phyloP scores from a whole-genome alignment of 2,329 filamentous ascomycete species.

The Trichoderma simmonsii region DNA sequence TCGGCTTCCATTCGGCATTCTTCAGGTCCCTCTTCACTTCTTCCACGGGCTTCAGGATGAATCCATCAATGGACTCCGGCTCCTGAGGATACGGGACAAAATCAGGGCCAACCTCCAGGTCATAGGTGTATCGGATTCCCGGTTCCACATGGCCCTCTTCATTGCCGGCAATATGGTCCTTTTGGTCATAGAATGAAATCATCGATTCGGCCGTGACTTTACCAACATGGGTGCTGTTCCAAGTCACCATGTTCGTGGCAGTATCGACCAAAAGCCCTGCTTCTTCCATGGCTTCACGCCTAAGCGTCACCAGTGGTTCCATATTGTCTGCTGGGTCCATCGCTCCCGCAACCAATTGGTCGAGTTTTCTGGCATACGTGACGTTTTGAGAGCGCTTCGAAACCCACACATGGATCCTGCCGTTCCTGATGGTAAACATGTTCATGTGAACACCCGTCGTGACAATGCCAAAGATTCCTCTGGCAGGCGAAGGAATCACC shows the following conservation, averaged over 20 bases:
- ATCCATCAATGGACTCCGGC: constrained; percentile 30
- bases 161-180: constrained; percentile 29
- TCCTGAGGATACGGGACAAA: constrained; percentile 26
- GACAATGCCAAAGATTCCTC: constrained; percentile 36
- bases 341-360: constrained; percentile 38
- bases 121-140: constrained; percentile 38
- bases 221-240: constrained; percentile 24
- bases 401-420: constrained; percentile 34
- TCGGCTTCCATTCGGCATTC: constrained; percentile 36
- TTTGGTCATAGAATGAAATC: constrained; percentile 37
- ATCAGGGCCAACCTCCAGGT: constrained; percentile 30
- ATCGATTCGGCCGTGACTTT: constrained; percentile 23
- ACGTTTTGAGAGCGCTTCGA: constrained; percentile 30
- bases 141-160: constrained; percentile 37
- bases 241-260: constrained; percentile 23
- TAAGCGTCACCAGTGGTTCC: constrained; percentile 29
- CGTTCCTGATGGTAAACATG: constrained; percentile 32
- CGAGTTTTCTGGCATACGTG: constrained; percentile 35
- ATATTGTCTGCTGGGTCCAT: constrained; percentile 32
- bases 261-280: constrained; percentile 30
- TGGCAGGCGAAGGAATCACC: constrained; percentile 31
- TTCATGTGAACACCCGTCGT: constrained; percentile 39
- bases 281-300: constrained; percentile 35
- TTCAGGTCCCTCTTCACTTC: constrained; percentile 31
- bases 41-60: constrained; percentile 29